These are phyloP conservation scores for Lactarius deliciosus DNA, from an alignment of 768 basidiomycete species.

Conservation along the genomic window DNA sequence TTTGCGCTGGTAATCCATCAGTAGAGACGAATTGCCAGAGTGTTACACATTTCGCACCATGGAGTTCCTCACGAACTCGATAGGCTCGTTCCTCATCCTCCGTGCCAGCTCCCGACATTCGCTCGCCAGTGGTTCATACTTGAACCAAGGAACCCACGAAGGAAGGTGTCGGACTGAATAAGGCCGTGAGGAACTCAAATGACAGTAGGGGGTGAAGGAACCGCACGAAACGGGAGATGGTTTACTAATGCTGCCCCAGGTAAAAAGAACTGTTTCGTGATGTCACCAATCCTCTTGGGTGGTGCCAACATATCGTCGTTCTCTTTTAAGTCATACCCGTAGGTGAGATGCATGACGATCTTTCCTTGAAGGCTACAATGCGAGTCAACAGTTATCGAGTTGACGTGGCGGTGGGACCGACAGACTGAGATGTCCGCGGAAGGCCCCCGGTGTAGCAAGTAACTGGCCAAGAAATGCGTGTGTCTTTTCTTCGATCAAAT, in stretches of 20 bases:
- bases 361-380: not conserved
- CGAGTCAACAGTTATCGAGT: not conserved
- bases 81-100: not conserved
- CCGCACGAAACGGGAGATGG: slow-evolving; percentile 20
- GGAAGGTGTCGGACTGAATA: slow-evolving; percentile 7
- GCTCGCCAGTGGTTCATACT: slow-evolving; percentile 2
- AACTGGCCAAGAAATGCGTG: slow-evolving; percentile 3
- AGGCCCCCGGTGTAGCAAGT: not conserved
- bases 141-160: slow-evolving; percentile 7
- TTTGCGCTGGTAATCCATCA: not conserved
- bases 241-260: slow-evolving; percentile 16
- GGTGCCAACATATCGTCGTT: not conserved
- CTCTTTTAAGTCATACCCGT: slow-evolving; percentile 12
- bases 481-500: slow-evolving; percentile 10
- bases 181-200: not conserved
- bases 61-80: not conserved
- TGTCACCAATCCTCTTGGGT: not conserved
- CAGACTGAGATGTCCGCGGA: slow-evolving; percentile 1
- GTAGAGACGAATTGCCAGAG: not conserved
- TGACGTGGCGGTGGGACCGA: not conserved
- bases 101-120: not conserved
- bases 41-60: not conserved
- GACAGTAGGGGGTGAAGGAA: too few relatives aligned
- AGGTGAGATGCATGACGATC: slow-evolving; percentile 10
- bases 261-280: not conserved